A percentile compares a stretch with the other conserved stretches of the same genome.
These are phyloP conservation scores for Talaromyces sp. DNA, from an alignment of 2,329 filamentous ascomycete species.

Conservation along the genomic window DNA sequence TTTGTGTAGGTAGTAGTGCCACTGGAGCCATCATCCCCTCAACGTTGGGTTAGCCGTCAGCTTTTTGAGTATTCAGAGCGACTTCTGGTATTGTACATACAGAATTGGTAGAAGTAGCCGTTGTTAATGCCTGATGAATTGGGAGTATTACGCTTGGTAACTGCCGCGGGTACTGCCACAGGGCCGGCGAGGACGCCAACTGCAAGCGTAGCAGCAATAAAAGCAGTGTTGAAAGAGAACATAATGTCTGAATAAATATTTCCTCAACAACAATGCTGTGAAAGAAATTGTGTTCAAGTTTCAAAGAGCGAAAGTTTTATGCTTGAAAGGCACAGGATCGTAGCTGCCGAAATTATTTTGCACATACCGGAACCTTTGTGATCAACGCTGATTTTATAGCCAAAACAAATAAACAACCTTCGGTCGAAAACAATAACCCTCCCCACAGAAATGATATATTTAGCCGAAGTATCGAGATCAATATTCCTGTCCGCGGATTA, in stretches of 20 bases:
- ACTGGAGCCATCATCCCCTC: background rate
- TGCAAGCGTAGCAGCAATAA: background rate
- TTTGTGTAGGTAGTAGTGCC: background rate
- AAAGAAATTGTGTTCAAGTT: background rate
- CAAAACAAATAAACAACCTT: background rate
- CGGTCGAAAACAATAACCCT: background rate
- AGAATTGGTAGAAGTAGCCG: constrained; percentile 5
- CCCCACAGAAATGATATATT: background rate
- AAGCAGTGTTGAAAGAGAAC: background rate
- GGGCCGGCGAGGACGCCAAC: background rate
- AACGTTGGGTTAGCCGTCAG: background rate
- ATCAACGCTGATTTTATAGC: background rate
- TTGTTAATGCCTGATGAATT: background rate
- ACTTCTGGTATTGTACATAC: background rate
- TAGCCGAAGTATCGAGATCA: background rate
- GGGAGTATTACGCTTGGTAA: background rate
- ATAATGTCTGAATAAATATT: constrained; percentile 1
- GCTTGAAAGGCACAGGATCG: background rate
- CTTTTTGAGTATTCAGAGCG: background rate
- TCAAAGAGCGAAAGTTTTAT: background rate
- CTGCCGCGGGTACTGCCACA: background rate
- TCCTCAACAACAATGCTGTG: background rate
- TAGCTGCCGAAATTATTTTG: background rate
- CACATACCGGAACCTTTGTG: background rate
- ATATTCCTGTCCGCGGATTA: background rate